Percentiles rank a stretch among this genome's conserved stretches.
These are phyloP conservation scores for Chlamydomonas incerta DNA, from an alignment of 139 green algal species.

Conservation along the genomic window DNA sequence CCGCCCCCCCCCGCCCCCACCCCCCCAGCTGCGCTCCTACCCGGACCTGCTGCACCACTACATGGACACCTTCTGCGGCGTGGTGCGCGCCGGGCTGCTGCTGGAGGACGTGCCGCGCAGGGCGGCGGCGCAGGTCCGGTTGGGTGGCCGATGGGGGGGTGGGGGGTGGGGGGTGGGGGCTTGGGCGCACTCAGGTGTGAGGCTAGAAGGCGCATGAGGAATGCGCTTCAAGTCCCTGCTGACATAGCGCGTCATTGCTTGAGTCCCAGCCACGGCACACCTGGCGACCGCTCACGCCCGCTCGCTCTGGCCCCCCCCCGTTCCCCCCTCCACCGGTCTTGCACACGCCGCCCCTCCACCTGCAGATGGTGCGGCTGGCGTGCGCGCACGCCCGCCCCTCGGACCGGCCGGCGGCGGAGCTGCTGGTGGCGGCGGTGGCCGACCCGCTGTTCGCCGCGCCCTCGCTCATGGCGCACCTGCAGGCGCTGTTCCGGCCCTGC, in stretches of 20 bases:
- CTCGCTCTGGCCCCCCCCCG: background rate
- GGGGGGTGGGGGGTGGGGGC: no score
- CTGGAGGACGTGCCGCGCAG: conserved; percentile 18
- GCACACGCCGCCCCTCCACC: background rate
- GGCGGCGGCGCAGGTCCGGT: conserved; percentile 28
- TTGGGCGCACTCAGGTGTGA: no score
- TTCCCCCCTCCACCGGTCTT: no score
- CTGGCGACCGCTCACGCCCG: no score
- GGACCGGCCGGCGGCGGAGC: background rate
- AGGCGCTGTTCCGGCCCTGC: background rate
- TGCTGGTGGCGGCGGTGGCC: background rate
- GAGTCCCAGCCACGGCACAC: background rate
- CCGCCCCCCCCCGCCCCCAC: no score
- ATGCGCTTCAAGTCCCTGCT: no score
- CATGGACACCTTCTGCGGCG: conserved; percentile 32
- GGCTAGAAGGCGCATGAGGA: no score
- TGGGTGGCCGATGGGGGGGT: no score
- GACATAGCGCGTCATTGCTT: no score
- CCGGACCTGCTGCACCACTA: conserved; percentile 36
- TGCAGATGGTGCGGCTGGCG: conserved; percentile 23
- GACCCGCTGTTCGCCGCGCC: conserved; percentile 27
- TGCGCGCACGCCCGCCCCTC: background rate
- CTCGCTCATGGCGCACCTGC: conserved; percentile 6
- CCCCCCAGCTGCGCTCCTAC: conserved; percentile 11
- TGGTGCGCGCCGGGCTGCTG: conserved; percentile 7